These are phyloP conservation scores for Capsicum rhomboideum DNA, from an alignment of 257 asterid genomes.

Conservation along the genomic window DNA sequence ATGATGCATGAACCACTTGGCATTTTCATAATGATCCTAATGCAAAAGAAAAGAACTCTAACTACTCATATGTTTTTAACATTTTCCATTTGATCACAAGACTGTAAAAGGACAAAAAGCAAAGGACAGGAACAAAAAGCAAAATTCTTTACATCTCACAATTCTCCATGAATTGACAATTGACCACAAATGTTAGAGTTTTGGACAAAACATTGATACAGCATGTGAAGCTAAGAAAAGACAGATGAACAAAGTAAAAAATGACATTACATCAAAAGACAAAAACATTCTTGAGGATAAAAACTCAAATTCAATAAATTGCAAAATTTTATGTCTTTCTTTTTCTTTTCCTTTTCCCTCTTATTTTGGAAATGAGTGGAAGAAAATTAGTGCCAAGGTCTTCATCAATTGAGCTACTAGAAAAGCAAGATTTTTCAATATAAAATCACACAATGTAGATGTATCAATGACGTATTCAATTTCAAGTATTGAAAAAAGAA, in stretches of 20 bases:
- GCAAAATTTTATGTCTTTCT: neutral
- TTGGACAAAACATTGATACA: neutral
- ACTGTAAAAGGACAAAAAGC: neutral
- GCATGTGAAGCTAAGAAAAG: neutral
- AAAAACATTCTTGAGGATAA: neutral
- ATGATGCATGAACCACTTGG: neutral
- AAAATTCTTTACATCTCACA: neutral
- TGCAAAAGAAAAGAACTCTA: neutral
- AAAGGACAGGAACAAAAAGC: neutral
- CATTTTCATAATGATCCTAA: neutral
- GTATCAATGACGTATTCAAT: neutral
- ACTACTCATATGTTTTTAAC: neutral
- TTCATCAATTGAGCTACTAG: no score
- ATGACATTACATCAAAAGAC: neutral
- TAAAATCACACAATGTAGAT: neutral
- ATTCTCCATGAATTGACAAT: neutral
- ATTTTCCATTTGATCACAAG: conserved; percentile 1
- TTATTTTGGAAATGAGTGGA: no score
- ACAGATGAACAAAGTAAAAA: neutral
- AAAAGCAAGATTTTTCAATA: neutral
- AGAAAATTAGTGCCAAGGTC: no score
- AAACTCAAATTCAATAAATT: neutral
- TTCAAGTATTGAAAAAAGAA: neutral
- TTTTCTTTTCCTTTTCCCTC: no score
- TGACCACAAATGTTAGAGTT: neutral